Base-by-base conservation (phyloP, 345 rosid species). In the Eucalyptus curtisii region DNA sequence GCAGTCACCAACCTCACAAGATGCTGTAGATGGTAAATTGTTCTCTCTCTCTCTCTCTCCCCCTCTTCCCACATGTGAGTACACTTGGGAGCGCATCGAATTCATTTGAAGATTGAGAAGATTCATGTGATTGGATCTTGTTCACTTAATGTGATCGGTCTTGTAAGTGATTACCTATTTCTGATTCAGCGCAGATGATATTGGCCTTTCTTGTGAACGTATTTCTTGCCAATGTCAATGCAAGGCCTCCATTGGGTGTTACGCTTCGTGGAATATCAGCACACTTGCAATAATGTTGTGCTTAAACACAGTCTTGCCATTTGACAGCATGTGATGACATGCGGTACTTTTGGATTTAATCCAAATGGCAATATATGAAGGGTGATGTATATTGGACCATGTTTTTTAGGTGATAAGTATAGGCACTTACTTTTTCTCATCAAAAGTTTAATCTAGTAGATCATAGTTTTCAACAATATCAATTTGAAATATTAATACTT, bases 11-110 rank as follows among this genome's bases (percentile, higher is more conserved):
- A 90, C 91, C 49, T 93, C 94, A 37, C 94, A 93, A 87, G 95
- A 92, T 91, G 93, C 91, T 27, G 95, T 93, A 31, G 93, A 93
- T 87, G 95, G 95, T 93, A 92, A 82, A 76, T 76, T 40, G 45
- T 37, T 44, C 37, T 44, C 80, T 66, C 87, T n/a, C 59, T 30
- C 42, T 10, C 87, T n/a, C 42, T 6, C 61, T 9, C 4, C 3
- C 76, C 5, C 80, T 17, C 24, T 9, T 25, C 8, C 44, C 44
- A 40, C 82, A 71, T 37, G 13, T 14, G 27, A 76, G 30, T 76
- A 12, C 82, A 76, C 82, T 40, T 76, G 82, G 82, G 47, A 37
- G 81, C 3, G 7, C 15, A 6, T 71, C 42, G 3, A 19, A 37
- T 37, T 37, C 45, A 37, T 19, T 37, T 71, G 82, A 71, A 71